Base-by-base conservation (phyloP, 176 grass and related monocot species). In the Aegilops speltoides region DNA sequence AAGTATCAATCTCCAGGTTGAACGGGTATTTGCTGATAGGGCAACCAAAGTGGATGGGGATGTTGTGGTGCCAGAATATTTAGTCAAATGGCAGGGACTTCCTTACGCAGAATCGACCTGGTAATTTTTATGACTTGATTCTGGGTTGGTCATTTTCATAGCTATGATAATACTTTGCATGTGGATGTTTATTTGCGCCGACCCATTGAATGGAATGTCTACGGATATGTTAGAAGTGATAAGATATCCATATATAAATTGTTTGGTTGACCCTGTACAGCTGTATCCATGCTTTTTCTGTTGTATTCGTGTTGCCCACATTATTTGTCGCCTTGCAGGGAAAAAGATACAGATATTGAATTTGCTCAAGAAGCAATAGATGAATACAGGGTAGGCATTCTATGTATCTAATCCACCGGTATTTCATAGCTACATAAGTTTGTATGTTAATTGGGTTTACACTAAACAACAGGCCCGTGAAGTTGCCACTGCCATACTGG, bases 51-150 rank as follows among this genome's bases (percentile, higher is more conserved):
- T 91, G 82, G 89, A 84, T 88, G 94, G 77, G 24, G 97, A 99
- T 87, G 94, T 96, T 88, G 73, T 96, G 85, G 82, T 96, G 70
- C 90, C 97, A 12, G 97, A 99, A 79, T 99, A 96, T 93, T 89
- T 99, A 88, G 92, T 96, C 32, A 99, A 99, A 90, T 99, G 97
- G 97, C 97, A 99, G 89, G 97, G 97, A 72, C 97, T 99, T 94
- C 92, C 97, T 81, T 99, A 96, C 87, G 97, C 97, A 84, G 97
- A 99, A 86, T 93, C 97, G 68, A 99, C 97, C 43, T 99, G 97
- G 97, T 99, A 94, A 91, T 80, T 36, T 92, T 84, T 62, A 14
- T 88, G 32, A 48, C 65, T 76, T 81, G 41, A 14, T 79, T 78
- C n/a, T 23, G 54, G 54, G 19, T 28, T 34, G 64, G 65, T 66